A percentile compares a stretch with the other conserved stretches of the same genome.
phyloP scores from a whole-genome alignment of 805 yeast species.

The Kodamaea laetipori region DNA sequence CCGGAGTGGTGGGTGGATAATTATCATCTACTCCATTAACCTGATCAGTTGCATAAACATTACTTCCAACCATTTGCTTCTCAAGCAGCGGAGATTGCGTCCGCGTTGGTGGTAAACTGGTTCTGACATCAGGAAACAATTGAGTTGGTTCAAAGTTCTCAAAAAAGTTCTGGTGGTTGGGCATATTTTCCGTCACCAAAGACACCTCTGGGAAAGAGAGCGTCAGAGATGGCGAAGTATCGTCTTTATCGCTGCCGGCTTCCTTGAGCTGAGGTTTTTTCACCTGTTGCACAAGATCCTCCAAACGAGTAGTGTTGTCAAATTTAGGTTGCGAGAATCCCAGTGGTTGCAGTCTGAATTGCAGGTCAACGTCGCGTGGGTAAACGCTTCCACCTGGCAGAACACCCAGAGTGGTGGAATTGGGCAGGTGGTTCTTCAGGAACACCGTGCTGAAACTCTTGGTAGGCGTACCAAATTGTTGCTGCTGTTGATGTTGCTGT shows the following conservation, averaged over 20 bases:
- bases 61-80: constrained; percentile 26
- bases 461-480: neutral
- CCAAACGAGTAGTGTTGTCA: constrained; percentile 24
- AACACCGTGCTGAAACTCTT: constrained; percentile 1
- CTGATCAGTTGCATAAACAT: constrained; percentile 34
- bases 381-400: constrained; percentile 32
- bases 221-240: constrained; percentile 39
- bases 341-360: constrained; percentile 33
- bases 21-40: constrained; percentile 4
- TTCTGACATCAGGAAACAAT: constrained; percentile 48
- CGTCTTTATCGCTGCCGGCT: constrained; percentile 16
- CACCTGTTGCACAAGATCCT: constrained; percentile 36
- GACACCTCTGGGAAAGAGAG: constrained; percentile 55
- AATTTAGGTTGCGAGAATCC: constrained; percentile 16
- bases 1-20: constrained; percentile 24
- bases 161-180: constrained; percentile 47
- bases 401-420: constrained; percentile 25
- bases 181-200: constrained; percentile 53
- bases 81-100: constrained; percentile 34
- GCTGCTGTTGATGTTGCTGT: too few species aligned
- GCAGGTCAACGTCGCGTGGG: constrained; percentile 15
- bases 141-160: constrained; percentile 61
- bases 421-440: constrained; percentile 15
- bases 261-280: constrained; percentile 21
- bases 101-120: constrained; percentile 39